Conservation (phyloP, 371 early-diverging fungal genomes). For the Synchytrium microbalum region DNA sequence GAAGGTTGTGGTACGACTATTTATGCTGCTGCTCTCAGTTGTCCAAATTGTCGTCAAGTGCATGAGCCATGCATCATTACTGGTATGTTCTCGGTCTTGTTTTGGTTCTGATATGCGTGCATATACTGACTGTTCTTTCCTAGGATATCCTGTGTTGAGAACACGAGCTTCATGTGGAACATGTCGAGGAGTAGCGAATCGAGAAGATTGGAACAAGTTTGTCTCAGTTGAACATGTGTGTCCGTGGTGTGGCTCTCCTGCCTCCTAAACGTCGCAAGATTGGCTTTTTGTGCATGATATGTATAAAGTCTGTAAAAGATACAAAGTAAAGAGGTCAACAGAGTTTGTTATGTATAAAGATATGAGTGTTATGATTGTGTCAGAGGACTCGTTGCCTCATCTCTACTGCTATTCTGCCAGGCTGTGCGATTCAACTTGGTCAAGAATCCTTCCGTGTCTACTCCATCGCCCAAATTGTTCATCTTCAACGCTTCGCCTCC, state of each 20-base stretch:
- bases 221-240: slow-evolving; percentile 29
- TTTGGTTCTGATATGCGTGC: not conserved
- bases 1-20: slow-evolving; percentile 42
- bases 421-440: too few relatives aligned
- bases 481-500: too few relatives aligned
- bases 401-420: too few relatives aligned
- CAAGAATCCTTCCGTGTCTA: too few relatives aligned
- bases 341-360: too few relatives aligned
- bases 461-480: too few relatives aligned
- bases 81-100: slow-evolving; percentile 18
- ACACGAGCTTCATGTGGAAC: slow-evolving; percentile 34
- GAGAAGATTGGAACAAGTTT: slow-evolving; percentile 53
- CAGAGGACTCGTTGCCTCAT: too few relatives aligned
- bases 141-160: slow-evolving; percentile 43
- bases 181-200: slow-evolving; percentile 40
- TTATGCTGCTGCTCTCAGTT: slow-evolving; percentile 38
- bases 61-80: slow-evolving; percentile 44
- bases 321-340: too few relatives aligned
- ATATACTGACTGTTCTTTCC: not conserved
- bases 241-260: slow-evolving; percentile 6
- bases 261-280: too few relatives aligned
- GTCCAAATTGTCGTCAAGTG: slow-evolving; percentile 28
- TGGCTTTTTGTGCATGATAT: too few relatives aligned
- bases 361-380: too few relatives aligned
- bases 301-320: too few relatives aligned